Conservation (phyloP, 2,329 filamentous ascomycete genomes). For the Akanthomyces dipterigenus region DNA sequence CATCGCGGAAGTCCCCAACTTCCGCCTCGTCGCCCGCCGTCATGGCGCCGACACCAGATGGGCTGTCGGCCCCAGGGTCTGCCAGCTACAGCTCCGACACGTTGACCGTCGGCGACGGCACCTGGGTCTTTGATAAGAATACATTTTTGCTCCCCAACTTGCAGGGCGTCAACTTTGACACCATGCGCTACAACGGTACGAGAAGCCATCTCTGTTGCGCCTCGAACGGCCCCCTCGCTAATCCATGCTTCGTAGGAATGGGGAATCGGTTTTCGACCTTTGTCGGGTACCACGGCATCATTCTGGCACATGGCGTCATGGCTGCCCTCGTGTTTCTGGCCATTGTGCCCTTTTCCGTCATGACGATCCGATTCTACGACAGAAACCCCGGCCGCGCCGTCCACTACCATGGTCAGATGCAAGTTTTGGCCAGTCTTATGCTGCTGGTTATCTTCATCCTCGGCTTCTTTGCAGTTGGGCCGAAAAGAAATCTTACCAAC, state of each 20-base stretch:
- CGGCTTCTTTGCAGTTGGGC: conserved; percentile 73
- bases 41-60: conserved; percentile 54
- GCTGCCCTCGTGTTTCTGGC: conserved; percentile 68
- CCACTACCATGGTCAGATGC: conserved; percentile 66
- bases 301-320: conserved; percentile 65
- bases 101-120: conserved; percentile 74
- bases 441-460: conserved; percentile 66
- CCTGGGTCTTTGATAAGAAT: conserved; percentile 73
- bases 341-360: conserved; percentile 66
- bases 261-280: conserved; percentile 69
- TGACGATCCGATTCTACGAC: conserved; percentile 65
- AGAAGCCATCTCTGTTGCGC: neutral
- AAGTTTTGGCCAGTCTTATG: conserved; percentile 61
- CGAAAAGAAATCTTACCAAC: conserved; percentile 64
- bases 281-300: conserved; percentile 61
- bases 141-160: conserved; percentile 74
- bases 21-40: conserved; percentile 35
- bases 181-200: conserved; percentile 78
- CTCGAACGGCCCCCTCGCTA: conserved; percentile 5
- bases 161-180: conserved; percentile 69
- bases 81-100: conserved; percentile 67
- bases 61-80: conserved; percentile 62
- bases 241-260: conserved; percentile 55
- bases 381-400: conserved; percentile 54
- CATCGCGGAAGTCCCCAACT: neutral